These are phyloP conservation scores for Cynanchum wilfordii DNA, from an alignment of 257 asterid genomes.

Conservation along the genomic window DNA sequence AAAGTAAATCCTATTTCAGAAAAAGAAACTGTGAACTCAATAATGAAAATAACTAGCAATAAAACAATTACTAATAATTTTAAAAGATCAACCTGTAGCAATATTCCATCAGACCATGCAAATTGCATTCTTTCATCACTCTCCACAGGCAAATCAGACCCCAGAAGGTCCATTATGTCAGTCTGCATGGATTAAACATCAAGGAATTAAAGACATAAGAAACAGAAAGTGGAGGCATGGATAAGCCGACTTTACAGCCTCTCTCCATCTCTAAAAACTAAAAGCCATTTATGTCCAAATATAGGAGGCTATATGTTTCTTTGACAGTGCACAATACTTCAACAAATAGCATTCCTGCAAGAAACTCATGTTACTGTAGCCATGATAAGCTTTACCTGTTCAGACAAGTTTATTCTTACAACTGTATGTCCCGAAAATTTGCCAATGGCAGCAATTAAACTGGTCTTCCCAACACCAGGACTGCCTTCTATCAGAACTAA, in stretches of 20 bases:
- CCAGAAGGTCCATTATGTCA: slow-evolving; percentile 93
- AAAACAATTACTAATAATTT: background rate
- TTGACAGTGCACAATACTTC: background rate
- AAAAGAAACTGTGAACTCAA: background rate
- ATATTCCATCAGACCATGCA: slow-evolving; percentile 98
- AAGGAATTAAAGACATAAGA: slow-evolving; percentile 13
- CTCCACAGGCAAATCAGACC: slow-evolving; percentile 95
- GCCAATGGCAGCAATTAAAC: slow-evolving; percentile 85
- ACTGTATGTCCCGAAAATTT: slow-evolving; percentile 86
- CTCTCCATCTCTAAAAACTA: background rate
- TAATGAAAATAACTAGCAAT: background rate
- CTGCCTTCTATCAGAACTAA: slow-evolving; percentile 94
- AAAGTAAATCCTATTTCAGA: too few species aligned
- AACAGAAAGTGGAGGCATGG: background rate
- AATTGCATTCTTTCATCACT: slow-evolving; percentile 84
- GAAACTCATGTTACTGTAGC: background rate
- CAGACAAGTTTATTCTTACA: slow-evolving; percentile 92
- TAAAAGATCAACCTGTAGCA: slow-evolving; percentile 65
- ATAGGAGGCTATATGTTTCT: background rate
- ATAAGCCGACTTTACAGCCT: background rate
- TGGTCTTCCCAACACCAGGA: slow-evolving; percentile 98
- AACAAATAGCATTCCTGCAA: background rate
- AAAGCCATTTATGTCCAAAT: background rate
- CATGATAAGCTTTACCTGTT: slow-evolving; percentile 58
- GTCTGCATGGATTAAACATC: slow-evolving; percentile 55